Base-by-base conservation (phyloP, 371 early-diverging fungal species). In the Mucor saturninus region DNA sequence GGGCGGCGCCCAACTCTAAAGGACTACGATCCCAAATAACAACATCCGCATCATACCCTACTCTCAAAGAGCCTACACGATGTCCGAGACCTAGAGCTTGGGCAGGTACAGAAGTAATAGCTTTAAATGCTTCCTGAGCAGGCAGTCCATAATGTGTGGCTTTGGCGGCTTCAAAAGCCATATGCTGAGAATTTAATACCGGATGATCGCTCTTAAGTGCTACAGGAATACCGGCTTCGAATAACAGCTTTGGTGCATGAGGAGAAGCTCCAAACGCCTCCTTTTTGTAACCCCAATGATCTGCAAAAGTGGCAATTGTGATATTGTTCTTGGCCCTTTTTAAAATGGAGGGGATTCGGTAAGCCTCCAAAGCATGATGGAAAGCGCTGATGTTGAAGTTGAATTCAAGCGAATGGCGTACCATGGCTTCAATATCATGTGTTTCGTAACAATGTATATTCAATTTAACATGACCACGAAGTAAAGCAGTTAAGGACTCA, bases 311-410 rank as follows among this genome's bases (percentile, higher is more conserved):
- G 5, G 89, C 88, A 37, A 86, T 80, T 0, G 91, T 86, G 52
- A 91, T 89, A 37, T 50, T 59, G 11, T 59, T 59, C n/a, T 70
- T 80, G 28, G 83, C 84, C 13, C 86, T 81, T 55, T 85, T 85
- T 4, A 93, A 70, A 31, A 90, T 76, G 15, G 78, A 85, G 6
- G 91, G 88, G 26, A 92, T 79, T 38, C 83, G 77, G 70, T 91
- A 91, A 2, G 93, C 93, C 60, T 90, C 90, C 15, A 91, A 68
- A 15, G 90, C 94, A 69, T 94, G 94, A 65, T 94, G 94, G 70
- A 94, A 88, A 8, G 94, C 86, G 3, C 82, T 61, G 48, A 94
- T 89, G 35, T 81, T 83, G 69, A 93, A 90, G 59, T 84, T 83
- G 73, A 86, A 94, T 72, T 94, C 92, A 56, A 84, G 70, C 26